Evolutionary conservation across 768 basidiomycete genomes (phyloP), one percentile per base, ranked within the genome.

Genomic region (Tubosaeta sp.): DNA sequence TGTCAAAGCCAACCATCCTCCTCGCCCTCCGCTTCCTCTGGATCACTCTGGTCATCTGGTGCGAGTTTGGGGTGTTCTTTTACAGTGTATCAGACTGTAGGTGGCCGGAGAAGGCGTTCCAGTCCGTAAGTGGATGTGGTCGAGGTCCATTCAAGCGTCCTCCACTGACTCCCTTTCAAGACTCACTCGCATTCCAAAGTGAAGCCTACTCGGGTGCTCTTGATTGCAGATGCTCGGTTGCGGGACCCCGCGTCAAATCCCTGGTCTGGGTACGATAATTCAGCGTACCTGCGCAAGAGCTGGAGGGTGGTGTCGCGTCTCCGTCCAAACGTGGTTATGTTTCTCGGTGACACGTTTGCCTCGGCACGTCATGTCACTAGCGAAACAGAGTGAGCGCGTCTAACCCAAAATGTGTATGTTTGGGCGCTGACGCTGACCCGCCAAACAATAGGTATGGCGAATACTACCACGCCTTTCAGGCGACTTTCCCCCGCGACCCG

Each of bases 311-410:
- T 76, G 0, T 77, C 75, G 38, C 73, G 78, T 31, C 63, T 86
- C 32, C 77, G 72, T 41, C 83, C 88, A 2, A 72, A 89, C 56
- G 75, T 70, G 6, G 81, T 90, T n/a, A 75, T 92, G 9, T 86
- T 90, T 58, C 71, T 88, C 4, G 89, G 89, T 6, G 89, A 92
- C 63, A 83, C 87, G 78, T 71, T 91, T 47, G 79, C 85, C 42
- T 79, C 80, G 54, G 83, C 86, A 6, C 77, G 82, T 52, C 74
- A 76, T 22, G 72, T 78, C 3, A 75, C 72, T 51, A 74, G 62
- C n/a, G 76, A 77, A 42, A 56, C 64, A 46, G 77, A 81, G 82
- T 81, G 72, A 75, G 82, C 80, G 58, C 59, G 69, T 71, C 22
- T 22, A 22, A 22, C 22, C 22, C 22, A 29, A 4, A 22, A 38